Evolutionary conservation across 2,329 filamentous ascomycete genomes (phyloP).

Genomic region (Cercospora sp.): DNA sequence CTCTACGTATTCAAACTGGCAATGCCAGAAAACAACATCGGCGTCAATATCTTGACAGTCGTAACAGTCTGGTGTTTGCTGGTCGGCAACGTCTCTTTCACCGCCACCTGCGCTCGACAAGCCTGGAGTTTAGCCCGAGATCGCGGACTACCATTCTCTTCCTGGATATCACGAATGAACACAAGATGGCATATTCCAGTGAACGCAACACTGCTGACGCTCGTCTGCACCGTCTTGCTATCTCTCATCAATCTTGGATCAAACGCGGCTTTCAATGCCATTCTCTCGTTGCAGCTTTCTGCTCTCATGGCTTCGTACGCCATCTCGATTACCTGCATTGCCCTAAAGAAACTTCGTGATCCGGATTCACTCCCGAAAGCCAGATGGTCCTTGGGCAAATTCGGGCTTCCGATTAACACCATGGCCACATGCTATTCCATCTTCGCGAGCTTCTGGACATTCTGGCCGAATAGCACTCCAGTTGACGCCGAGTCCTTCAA

Average conservation of each 20-base stretch:
- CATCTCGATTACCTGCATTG: slow-evolving; percentile 28
- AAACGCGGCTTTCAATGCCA: slow-evolving; percentile 28
- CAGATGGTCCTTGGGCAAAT: slow-evolving; percentile 28
- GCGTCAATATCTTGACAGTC: slow-evolving; percentile 24
- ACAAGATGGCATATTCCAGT: slow-evolving; percentile 22
- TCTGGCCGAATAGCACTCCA: slow-evolving; percentile 25
- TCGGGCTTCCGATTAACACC: slow-evolving; percentile 22
- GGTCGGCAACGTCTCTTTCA: slow-evolving; percentile 27
- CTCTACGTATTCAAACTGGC: slow-evolving; percentile 25
- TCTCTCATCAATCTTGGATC: slow-evolving; percentile 28
- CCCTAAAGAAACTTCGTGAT: slow-evolving; percentile 23
- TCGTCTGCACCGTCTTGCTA: slow-evolving; percentile 21
- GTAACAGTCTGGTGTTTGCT: slow-evolving; percentile 19
- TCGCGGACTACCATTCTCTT: slow-evolving; percentile 21
- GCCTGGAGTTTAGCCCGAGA: slow-evolving; percentile 27
- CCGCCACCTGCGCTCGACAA: slow-evolving; percentile 26
- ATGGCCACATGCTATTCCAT: slow-evolving; percentile 20
- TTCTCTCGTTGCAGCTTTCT: slow-evolving; percentile 24
- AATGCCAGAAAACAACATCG: slow-evolving; percentile 24
- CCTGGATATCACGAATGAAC: slow-evolving; percentile 26
- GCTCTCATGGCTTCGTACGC: slow-evolving; percentile 28
- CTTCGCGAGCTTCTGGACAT: slow-evolving; percentile 28
- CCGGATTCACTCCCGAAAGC: slow-evolving; percentile 27
- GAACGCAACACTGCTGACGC: slow-evolving; percentile 24
- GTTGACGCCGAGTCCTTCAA: slow-evolving; percentile 23